Evolutionary conservation across 1,284 basidiomycete species (phyloP), one percentile per base, ranked within the genome.

Genomic region (Mycena sp.): DNA sequence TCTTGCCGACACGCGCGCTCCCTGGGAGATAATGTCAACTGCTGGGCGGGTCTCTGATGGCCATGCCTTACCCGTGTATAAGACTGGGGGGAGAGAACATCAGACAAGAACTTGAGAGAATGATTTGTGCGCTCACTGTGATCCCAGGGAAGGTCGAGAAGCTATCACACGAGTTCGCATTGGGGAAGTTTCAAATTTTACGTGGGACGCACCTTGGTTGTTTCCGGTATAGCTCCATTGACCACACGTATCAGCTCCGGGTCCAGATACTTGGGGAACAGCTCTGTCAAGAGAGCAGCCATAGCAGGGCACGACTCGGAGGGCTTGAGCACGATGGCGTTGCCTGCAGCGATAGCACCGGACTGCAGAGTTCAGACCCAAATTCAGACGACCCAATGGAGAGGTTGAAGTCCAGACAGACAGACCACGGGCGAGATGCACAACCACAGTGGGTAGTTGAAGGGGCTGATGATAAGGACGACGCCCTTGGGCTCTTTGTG

Each of bases 191-290:
- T 69, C 86, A n/a, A n/a, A n/a, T 14, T 35, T 35, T 35, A 35
- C 14, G 7, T 35, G 32, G 9, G 32, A 35, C 32, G n/a, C n/a
- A 88, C 88, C 78, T 85, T 90, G 26, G 90, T 91, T 0, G 90
- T 89, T 76, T 95, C 90, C 0, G 88, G 81, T 2, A 94, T 77
- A 38, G 78, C 90, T 5, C 95, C 96, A 67, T 92, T 87, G 32
- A 96, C 88, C 56, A 96, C 83, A 1, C 85, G 79, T 57, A 89
- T 87, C 3, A 90, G 78, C 48, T 91, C 87, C 0, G 82, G 78
- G 75, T 97, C 95, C 67, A 98, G 75, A 73, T 98, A 96, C 72
- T 91, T 88, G 4, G 88, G 88, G n/a, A 94, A 63, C 4, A 97
- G 85, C 69, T 93, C 88, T 0, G 90, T 85, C 17, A 95, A 74